Evolutionary conservation across 2,329 filamentous ascomycete species (phyloP), one percentile per base, ranked within the genome.

Genomic region (Calonectria pteridis): DNA sequence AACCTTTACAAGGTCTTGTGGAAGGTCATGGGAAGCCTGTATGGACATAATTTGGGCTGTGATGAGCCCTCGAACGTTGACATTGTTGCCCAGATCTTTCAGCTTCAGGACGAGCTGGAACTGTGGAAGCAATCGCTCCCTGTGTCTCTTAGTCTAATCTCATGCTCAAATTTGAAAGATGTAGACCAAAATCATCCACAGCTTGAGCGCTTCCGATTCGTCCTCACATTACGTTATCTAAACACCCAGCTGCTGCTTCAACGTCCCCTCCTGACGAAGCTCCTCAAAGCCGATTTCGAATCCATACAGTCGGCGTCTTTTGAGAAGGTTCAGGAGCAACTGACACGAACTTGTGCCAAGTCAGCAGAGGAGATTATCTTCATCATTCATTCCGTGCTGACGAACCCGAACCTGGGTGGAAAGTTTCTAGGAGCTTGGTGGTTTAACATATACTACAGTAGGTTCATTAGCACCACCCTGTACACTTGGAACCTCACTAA

Each of bases 121-220:
- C 62, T 74, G 6, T 77, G 76, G 76, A 73, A 72, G 2, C 26
- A 33, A 7, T 43, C 33, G 6, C 50, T 73, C 3, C 72, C 72
- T 4, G 4, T 29, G 4, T 20, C 18, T 1, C 63, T 71, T 3
- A 14, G 7, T 2, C 29, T 73, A 13, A 31, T 64, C 18, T 64
- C 63, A 64, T 53, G 20, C 29, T 29, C 26, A 37, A n/a, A 64
- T 7, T 65, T 43, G 40, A 63, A 72, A 18, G 75, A 74, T 58
- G 59, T 55, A 72, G 11, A 71, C 74, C 33, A 20, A 1, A 11
- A 31, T 1, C 29, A 9, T 6, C 26, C 59, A 14, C 37, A 46
- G 23, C 78, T 69, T 72, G 84, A 76, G 75, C 82, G 77, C 4
- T 84, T 88, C 51, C 82, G 83, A 5, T 81, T 88, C 9, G 85